Evolutionary conservation across 768 basidiomycete genomes (phyloP).

Genomic region (Suillus cothurnatus): DNA sequence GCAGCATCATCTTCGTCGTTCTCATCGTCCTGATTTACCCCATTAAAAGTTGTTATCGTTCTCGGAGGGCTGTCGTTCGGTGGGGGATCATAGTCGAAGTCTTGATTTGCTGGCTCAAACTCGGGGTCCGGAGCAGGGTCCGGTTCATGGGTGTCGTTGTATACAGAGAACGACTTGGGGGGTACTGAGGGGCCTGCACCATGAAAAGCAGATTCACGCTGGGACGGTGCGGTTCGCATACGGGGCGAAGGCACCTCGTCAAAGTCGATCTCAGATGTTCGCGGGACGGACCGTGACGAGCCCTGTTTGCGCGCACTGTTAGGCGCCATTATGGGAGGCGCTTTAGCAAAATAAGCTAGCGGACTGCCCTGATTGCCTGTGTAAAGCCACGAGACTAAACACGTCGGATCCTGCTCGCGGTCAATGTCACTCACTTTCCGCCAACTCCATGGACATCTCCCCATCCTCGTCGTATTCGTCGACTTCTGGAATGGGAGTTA

Average conservation of each 20-base stretch:
- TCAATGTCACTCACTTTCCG: conserved; percentile 55
- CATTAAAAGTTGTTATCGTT: conserved; percentile 42
- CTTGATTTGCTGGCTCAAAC: conserved; percentile 34
- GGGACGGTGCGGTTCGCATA: conserved; percentile 24
- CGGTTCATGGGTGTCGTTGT: not conserved
- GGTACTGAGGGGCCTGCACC: conserved; percentile 38
- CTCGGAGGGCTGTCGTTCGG: conserved; percentile 31
- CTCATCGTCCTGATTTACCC: conserved; percentile 51
- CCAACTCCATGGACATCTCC: conserved; percentile 79
- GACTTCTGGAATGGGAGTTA: conserved; percentile 36
- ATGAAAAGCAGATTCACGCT: conserved; percentile 35
- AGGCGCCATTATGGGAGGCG: conserved; percentile 42
- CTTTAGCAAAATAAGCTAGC: conserved; percentile 37
- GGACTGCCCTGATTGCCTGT: conserved; percentile 35
- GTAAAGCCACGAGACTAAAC: conserved; percentile 10
- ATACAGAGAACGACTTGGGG: conserved; percentile 28
- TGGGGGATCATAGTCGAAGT: conserved; percentile 24
- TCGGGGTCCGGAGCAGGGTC: conserved; percentile 26
- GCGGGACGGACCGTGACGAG: conserved; percentile 49
- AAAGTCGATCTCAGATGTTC: conserved; percentile 58
- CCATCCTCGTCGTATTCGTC: conserved; percentile 56
- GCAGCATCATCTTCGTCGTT: conserved; percentile 37
- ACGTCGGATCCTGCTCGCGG: not conserved
- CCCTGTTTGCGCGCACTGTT: conserved; percentile 35
- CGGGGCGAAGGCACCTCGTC: conserved; percentile 66